These are phyloP conservation scores for Coccinonectria pachysandricola DNA, from an alignment of 2,329 filamentous ascomycete genomes.

Conservation along the genomic window DNA sequence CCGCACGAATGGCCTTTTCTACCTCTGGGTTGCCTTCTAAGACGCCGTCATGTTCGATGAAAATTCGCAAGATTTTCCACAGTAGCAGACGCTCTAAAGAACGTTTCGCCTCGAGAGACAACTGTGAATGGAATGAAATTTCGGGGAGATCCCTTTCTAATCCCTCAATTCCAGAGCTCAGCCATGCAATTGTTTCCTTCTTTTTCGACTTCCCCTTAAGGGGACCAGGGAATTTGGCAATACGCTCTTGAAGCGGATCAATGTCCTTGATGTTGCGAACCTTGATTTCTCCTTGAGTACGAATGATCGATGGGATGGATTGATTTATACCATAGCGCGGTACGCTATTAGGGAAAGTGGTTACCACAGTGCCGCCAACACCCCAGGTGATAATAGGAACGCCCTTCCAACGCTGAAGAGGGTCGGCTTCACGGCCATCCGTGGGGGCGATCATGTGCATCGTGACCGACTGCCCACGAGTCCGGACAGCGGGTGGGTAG, in stretches of 20 bases:
- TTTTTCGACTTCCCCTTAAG: conserved; percentile 87
- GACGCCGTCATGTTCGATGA: conserved; percentile 78
- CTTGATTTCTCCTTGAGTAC: conserved; percentile 72
- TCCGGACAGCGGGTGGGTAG: conserved; percentile 27
- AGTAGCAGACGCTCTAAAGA: conserved; percentile 70
- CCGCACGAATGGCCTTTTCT: conserved; percentile 62
- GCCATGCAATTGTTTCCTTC: conserved; percentile 80
- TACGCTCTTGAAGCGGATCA: conserved; percentile 57
- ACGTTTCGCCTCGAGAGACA: conserved; percentile 56
- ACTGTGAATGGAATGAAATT: conserved; percentile 36
- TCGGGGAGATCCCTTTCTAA: conserved; percentile 53
- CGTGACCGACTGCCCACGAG: conserved; percentile 42
- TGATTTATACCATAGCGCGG: conserved; percentile 75
- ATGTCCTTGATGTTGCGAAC: conserved; percentile 66
- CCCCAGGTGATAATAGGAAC: conserved; percentile 81
- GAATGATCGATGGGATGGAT: conserved; percentile 65
- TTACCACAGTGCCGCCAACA: conserved; percentile 71
- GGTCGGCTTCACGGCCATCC: conserved; percentile 61
- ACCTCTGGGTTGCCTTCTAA: conserved; percentile 64
- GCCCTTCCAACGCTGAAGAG: conserved; percentile 83
- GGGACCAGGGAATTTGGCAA: conserved; percentile 81
- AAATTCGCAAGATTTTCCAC: conserved; percentile 74
- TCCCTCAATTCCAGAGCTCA: conserved; percentile 62
- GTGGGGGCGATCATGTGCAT: conserved; percentile 51
- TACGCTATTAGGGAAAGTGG: conserved; percentile 79